Evolutionary conservation across 805 yeast genomes (phyloP), one percentile per base, ranked within the genome.

Genomic region (Lachancea kluyveri): DNA sequence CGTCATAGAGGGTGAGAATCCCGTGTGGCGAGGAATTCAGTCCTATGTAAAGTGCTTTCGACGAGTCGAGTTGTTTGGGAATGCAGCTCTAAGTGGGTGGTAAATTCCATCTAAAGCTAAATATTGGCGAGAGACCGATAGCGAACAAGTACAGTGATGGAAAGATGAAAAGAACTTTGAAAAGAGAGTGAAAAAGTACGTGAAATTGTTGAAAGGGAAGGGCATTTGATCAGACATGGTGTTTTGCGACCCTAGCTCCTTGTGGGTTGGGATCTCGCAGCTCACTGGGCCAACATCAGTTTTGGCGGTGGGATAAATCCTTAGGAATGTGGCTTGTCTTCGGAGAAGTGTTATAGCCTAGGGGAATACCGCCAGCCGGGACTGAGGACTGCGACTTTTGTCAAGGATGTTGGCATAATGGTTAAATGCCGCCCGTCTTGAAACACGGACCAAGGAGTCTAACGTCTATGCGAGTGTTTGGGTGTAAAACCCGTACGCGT

Each of bases 71-170:
- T 43, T 43, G 48, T 43, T 43, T 56, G 63, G 62, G 63, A 57
- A 57, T 59, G 64, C 64, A 59, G 65, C 63, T 47, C 61, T 57
- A 60, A 43, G 48, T 43, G 48, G 48, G 48, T 43, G 48, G 48
- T 43, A 43, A 43, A 56, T 53, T 57, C 64, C 65, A 58, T 57
- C 62, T 59, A 58, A 61, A 55, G 65, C 65, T 61, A 57, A 60
- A 60, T 60, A 59, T 59, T 57, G 64, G 67, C 64, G 63, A 59
- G 65, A 59, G 64, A 60, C 65, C 64, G 65, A 60, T 61, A 61
- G 64, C 64, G 63, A 60, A 60, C 65, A 61, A 59, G 65, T 60
- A 61, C 64, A 57, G 65, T 61, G 64, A 61, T 51, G 64, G 64
- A 61, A 59, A 60, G 65, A 60, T 61, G 64, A 60, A 60, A 60